Evolutionary conservation across 2,329 filamentous ascomycete genomes (phyloP), one percentile per base, ranked within the genome.

Genomic region (Xylariaceae sp.): DNA sequence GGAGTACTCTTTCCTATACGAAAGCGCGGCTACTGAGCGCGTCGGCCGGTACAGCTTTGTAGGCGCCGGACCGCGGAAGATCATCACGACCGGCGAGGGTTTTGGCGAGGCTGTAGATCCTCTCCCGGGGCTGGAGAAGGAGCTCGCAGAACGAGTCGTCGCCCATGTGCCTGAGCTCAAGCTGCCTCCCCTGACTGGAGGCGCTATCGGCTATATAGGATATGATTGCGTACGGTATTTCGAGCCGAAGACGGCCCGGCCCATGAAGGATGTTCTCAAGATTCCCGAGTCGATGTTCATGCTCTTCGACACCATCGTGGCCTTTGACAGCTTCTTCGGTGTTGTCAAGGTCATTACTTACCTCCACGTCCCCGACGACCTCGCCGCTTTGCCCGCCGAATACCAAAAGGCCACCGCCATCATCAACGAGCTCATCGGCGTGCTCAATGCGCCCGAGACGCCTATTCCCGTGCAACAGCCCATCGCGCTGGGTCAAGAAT

Each of bases 191-290:
- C 76, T 99, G 74, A 89, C 89, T 0, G 94, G 91, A 41, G 94
- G 94, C 48, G 94, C 91, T 9, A 90, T 99, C 65, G 94, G 94
- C 56, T 99, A 97, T 71, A 90, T 97, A 4, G 91, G 91, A 51
- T 99, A 99, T 69, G 94, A 99, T 70, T 99, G 94, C 71, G 89
- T 99, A 65, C 86, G 87, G 68, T 97, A 97, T 74, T 99, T 99
- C 64, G 94, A 99, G 77, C 94, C 94, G 58, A 95, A 91, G 79
- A 97, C 94, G n/a, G 86, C 85, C 30, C 83, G 91, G 48, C 84
- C 89, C 2, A 84, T 96, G 77, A 87, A 94, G 72, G 94, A 99
- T 72, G 81, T 95, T 32, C 80, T 97, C 27, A 76, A 87, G 57
- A 89, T 97, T 42, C 94, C 94, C 0, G 94, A 99, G 77, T 91